Percentiles rank a stretch among this genome's conserved stretches.
Evolutionary conservation across 1,284 basidiomycete genomes (phyloP).

Genomic region (Schizophyllum amplum): DNA sequence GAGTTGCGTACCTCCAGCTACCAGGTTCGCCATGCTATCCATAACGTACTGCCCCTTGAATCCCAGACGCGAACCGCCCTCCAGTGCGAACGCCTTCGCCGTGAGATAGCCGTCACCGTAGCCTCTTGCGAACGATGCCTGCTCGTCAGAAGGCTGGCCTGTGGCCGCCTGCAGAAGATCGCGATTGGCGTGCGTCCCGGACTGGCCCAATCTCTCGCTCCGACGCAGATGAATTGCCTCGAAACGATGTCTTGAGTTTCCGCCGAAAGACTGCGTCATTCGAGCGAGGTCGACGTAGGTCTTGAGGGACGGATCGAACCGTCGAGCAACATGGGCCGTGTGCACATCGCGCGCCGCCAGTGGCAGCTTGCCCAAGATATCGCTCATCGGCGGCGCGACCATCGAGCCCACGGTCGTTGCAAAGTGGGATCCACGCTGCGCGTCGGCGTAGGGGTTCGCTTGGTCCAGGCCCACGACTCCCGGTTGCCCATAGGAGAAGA

Average conservation of each 20-base stretch:
- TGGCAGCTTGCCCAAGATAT: neutral
- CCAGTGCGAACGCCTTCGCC: constrained; percentile 51
- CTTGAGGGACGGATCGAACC: too few species aligned
- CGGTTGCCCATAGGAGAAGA: constrained; percentile 40
- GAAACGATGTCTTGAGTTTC: constrained; percentile 3
- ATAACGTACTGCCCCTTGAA: constrained; percentile 57
- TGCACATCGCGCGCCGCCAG: neutral
- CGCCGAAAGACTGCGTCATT: too few species aligned
- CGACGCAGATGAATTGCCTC: constrained; percentile 8
- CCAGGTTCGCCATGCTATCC: constrained; percentile 36
- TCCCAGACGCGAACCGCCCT: constrained; percentile 51
- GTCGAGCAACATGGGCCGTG: neutral
- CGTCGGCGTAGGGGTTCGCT: neutral
- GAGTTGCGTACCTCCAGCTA: constrained; percentile 14
- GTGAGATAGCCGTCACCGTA: constrained; percentile 59
- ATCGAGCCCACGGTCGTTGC: neutral
- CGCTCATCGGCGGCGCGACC: neutral
- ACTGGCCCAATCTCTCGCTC: constrained; percentile 2
- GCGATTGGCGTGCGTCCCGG: neutral
- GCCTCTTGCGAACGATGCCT: constrained; percentile 33
- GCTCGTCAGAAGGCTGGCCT: constrained; percentile 14
- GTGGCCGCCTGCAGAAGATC: constrained; percentile 9
- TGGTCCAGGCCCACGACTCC: neutral
- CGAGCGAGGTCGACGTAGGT: too few species aligned
- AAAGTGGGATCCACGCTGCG: neutral